Percentiles rank a stretch among this genome's conserved stretches.
Evolutionary conservation across 768 basidiomycete genomes (phyloP).

Genomic region (Macrolepiota fuliginosa): DNA sequence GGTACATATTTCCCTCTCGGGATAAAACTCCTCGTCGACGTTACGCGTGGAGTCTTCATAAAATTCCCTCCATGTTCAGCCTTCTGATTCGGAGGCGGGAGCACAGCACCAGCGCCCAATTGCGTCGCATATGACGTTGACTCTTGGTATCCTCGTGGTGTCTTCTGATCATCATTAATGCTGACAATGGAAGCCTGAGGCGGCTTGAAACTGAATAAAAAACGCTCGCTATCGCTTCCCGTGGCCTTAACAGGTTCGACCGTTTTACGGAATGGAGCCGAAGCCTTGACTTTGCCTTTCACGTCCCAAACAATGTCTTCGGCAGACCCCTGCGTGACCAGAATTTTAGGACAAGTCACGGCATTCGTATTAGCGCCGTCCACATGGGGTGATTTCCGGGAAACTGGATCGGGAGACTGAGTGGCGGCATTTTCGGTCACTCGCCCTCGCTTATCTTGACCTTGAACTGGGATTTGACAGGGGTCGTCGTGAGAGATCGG

Average conservation of each 20-base stretch:
- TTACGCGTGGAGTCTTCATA: background rate
- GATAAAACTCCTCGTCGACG: background rate
- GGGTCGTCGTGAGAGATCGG: background rate
- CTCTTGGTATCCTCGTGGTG: background rate
- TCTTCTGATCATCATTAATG: background rate
- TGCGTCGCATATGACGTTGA: background rate
- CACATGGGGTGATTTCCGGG: background rate
- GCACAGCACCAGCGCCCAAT: background rate
- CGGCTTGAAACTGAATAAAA: conserved; percentile 1
- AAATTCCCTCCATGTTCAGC: background rate
- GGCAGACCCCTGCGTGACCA: background rate
- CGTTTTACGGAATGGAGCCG: background rate
- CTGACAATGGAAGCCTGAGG: background rate
- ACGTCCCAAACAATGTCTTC: background rate
- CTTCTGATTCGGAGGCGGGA: background rate
- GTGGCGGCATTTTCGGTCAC: background rate
- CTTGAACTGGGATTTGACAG: background rate
- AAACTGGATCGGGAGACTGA: background rate
- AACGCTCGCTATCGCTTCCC: background rate
- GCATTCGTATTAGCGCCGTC: background rate
- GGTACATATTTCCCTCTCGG: conserved; percentile 1
- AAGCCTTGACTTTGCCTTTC: background rate
- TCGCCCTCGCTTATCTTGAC: conserved; percentile 1
- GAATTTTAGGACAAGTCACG: background rate
- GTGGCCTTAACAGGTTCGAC: background rate